Percentiles rank a stretch among this genome's conserved stretches.
Conservation (phyloP, 768 basidiomycete species). For the Pleurotus platypus region DNA sequence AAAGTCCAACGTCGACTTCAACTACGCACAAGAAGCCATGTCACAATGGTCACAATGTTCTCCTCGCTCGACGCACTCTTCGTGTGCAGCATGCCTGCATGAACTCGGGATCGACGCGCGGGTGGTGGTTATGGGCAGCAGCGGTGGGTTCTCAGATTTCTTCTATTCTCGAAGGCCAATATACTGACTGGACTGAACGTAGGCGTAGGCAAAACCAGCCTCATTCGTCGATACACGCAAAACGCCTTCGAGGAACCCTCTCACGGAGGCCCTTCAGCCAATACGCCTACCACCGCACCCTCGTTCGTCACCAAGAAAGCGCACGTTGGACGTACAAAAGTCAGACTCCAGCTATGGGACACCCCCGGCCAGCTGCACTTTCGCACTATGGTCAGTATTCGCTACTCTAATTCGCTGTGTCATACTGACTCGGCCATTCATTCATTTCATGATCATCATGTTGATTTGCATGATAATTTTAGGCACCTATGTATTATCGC, state of each 20-base stretch:
- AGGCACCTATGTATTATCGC: slow-evolving; percentile 7
- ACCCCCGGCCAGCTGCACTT: neutral
- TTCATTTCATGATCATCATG: no score
- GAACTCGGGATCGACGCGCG: slow-evolving; percentile 5
- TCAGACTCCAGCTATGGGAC: slow-evolving; percentile 7
- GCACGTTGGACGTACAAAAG: neutral
- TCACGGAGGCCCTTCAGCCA: neutral
- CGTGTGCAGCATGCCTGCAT: neutral
- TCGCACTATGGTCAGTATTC: slow-evolving; percentile 3
- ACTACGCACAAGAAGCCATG: neutral
- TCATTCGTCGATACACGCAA: slow-evolving; percentile 1
- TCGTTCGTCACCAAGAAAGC: slow-evolving; percentile 5
- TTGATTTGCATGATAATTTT: neutral
- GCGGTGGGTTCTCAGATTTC: neutral
- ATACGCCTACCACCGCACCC: neutral
- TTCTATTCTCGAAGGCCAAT: neutral
- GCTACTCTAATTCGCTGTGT: no score
- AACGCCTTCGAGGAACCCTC: neutral
- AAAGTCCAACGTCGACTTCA: neutral
- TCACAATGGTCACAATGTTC: neutral
- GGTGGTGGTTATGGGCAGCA: slow-evolving; percentile 5
- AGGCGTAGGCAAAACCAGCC: slow-evolving; percentile 5
- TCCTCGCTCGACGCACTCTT: neutral
- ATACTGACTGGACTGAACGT: neutral
- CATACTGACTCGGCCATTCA: no score